These are phyloP conservation scores for Gliomastix tumulicola DNA, from an alignment of 2,329 filamentous ascomycete species.

Conservation along the genomic window DNA sequence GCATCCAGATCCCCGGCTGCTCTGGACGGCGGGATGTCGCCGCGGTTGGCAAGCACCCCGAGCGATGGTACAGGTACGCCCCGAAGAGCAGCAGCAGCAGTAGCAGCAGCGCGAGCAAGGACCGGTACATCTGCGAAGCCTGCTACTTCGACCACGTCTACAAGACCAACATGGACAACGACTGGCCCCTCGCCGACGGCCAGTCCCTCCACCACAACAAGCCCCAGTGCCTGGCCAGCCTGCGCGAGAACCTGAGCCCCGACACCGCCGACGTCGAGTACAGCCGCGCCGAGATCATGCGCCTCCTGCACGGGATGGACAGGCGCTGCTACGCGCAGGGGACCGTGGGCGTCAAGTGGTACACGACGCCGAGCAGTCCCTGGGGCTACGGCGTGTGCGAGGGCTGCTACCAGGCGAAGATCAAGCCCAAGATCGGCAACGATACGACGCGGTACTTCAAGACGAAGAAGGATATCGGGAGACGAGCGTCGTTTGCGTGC, in stretches of 20 bases:
- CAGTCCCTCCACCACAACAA: neutral
- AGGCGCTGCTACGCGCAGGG: slow-evolving; percentile 4
- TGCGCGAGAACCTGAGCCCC: slow-evolving; percentile 1
- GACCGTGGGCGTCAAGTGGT: slow-evolving; percentile 3
- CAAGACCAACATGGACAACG: slow-evolving; percentile 1
- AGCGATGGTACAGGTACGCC: slow-evolving; percentile 5
- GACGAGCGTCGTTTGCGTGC: slow-evolving; percentile 1
- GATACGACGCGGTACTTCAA: neutral
- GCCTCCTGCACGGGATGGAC: slow-evolving; percentile 2
- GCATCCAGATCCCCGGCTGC: slow-evolving; percentile 1
- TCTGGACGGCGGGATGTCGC: neutral
- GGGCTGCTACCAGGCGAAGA: slow-evolving; percentile 3
- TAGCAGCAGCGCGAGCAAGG: neutral
- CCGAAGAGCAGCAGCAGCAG: no score
- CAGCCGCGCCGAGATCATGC: slow-evolving; percentile 3
- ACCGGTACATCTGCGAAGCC: slow-evolving; percentile 2
- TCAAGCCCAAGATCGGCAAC: slow-evolving; percentile 3
- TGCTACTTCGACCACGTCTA: slow-evolving; percentile 4
- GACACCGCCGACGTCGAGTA: slow-evolving; percentile 1
- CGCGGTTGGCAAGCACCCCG: neutral
- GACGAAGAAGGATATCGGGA: slow-evolving; percentile 2
- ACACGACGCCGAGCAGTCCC: slow-evolving; percentile 3
- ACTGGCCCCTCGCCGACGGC: neutral
- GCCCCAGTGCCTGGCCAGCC: slow-evolving; percentile 3
- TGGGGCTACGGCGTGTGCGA: slow-evolving; percentile 2